Percentiles rank a stretch among this genome's conserved stretches.
These are phyloP conservation scores for Penicillium sp. DNA, from an alignment of 2,329 filamentous ascomycete species.

Conservation along the genomic window DNA sequence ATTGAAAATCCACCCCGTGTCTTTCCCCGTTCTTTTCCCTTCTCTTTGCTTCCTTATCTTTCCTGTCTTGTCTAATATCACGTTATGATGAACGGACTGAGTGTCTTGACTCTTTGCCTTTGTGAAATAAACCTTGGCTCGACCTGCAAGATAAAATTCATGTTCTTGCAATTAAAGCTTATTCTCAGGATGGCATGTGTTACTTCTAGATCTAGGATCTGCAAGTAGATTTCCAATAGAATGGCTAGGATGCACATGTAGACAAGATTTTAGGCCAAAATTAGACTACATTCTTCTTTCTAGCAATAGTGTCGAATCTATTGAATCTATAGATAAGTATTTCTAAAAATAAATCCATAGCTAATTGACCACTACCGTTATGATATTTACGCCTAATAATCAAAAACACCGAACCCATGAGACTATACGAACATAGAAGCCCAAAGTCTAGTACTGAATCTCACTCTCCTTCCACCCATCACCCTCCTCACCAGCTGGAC, in stretches of 20 bases:
- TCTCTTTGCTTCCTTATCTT: slow-evolving; percentile 4
- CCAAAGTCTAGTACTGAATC: slow-evolving; percentile 57
- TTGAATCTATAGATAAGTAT: background rate
- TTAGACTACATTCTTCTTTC: background rate
- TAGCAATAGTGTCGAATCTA: background rate
- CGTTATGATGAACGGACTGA: slow-evolving; percentile 25
- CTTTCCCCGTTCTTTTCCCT: slow-evolving; percentile 9
- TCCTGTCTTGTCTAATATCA: slow-evolving; percentile 27
- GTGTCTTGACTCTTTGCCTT: slow-evolving; percentile 17
- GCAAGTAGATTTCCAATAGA: background rate
- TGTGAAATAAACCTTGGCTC: slow-evolving; percentile 20
- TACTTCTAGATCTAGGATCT: background rate
- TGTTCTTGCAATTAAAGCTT: slow-evolving; percentile 6
- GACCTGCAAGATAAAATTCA: slow-evolving; percentile 13
- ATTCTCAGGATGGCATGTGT: background rate
- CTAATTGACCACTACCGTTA: background rate
- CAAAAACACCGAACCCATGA: background rate
- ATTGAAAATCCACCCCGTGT: background rate
- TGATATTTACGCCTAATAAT: background rate
- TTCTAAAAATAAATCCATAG: slow-evolving; percentile 5
- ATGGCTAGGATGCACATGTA: background rate
- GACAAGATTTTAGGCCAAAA: background rate
- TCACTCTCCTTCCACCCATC: slow-evolving; percentile 68
- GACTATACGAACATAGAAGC: background rate
- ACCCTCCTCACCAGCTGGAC: slow-evolving; percentile 47